Evolutionary conservation across 768 basidiomycete species (phyloP).

Genomic region (Kwoniella mangroviensis): DNA sequence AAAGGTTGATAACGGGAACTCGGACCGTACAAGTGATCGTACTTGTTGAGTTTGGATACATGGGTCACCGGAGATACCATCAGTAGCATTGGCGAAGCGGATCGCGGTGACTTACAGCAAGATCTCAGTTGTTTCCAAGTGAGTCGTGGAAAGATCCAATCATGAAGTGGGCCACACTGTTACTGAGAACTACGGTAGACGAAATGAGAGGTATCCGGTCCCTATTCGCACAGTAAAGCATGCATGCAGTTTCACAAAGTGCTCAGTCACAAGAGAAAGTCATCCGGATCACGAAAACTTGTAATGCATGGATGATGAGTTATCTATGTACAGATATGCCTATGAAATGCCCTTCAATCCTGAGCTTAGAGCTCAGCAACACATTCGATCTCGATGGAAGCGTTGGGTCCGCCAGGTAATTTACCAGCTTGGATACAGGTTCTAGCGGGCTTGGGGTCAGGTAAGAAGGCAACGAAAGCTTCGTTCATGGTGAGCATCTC

Average conservation of each 20-base stretch:
- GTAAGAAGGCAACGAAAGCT: constrained; percentile 32
- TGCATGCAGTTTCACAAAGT: too few species aligned
- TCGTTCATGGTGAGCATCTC: constrained; percentile 47
- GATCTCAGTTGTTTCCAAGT: neutral
- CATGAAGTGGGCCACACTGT: too few species aligned
- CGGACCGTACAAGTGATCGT: neutral
- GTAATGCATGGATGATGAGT: neutral
- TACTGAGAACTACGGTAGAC: too few species aligned
- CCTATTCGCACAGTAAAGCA: too few species aligned
- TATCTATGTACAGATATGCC: neutral
- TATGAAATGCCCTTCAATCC: neutral
- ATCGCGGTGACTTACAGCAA: neutral
- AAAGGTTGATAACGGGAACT: neutral
- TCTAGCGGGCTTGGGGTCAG: constrained; percentile 17
- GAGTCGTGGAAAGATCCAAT: neutral
- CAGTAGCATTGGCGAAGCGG: neutral
- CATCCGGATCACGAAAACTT: neutral
- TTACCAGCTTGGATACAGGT: constrained; percentile 28
- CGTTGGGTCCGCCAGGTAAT: constrained; percentile 18
- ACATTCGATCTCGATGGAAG: constrained; percentile 28
- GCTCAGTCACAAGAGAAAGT: too few species aligned
- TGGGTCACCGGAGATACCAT: neutral
- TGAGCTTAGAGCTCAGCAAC: constrained; percentile 22
- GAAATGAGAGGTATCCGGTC: too few species aligned
- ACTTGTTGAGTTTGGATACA: neutral